Base-by-base conservation (phyloP, 2,329 filamentous ascomycete species). In the Botrytis paeoniae region DNA sequence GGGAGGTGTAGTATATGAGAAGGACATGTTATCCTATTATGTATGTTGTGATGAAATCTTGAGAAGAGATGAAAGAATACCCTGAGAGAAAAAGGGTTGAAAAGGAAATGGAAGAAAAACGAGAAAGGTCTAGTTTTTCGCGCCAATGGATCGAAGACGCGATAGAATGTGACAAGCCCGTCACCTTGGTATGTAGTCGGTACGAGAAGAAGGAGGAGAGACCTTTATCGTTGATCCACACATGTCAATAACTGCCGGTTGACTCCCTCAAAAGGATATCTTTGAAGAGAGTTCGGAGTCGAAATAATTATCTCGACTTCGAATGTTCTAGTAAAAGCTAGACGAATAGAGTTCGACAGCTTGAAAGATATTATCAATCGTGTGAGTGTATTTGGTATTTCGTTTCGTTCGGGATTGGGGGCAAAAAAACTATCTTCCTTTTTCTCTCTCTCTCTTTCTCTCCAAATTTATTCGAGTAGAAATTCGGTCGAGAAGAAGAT, bases 131-230 rank as follows among this genome's bases (percentile, higher is more conserved):
- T 35, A 69, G 39, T 45, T 69, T 45, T 39, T 65, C 69, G 69
- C 69, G 69, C 60, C 69, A 35, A 71, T 69, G 70, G 62, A 68
- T 72, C 62, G 70, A 69, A 75, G 76, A 75, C 78, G 77, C 75
- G 70, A 76, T 75, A 78, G 78, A 76, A 70, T 77, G 77, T 79
- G 78, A 80, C 78, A 73, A 80, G 79, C 74, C 77, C 76, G 80
- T 81, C 80, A 81, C 78, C 80, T 77, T 79, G 80, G 80, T 80
- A 80, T 81, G 79, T 80, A 80, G 77, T 81, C 79, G 79, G 79
- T 79, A 79, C 78, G 78, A 79, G 79, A 80, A 77, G 79, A 80
- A 77, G 78, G 78, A 78, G 78, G 77, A 78, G 76, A 78, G 78
- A 79, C 77, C 79, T 76, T 75, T 78, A 79, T 80, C 77, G 78